Evolutionary conservation across 2,329 filamentous ascomycete species (phyloP), one percentile per base, ranked within the genome.

Genomic region (Monascus ruber): DNA sequence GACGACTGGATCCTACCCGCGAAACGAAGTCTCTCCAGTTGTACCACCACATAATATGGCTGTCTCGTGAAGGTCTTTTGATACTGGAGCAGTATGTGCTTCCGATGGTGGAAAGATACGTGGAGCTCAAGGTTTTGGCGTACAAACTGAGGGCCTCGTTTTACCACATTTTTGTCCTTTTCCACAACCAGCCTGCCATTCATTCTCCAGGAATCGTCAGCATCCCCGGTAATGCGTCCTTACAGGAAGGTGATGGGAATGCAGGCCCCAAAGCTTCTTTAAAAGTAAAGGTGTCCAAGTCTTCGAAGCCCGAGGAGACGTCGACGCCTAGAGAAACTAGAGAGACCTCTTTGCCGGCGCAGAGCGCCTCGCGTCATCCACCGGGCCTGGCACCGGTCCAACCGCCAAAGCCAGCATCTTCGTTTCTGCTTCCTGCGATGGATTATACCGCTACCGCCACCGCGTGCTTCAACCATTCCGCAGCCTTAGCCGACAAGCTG

Each of bases 81-180:
- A 84, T 96, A 62, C 71, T 95, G 6, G 87, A 96, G 55, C 68
- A 75, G 36, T 91, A 89, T 58, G 79, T 98, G 35, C 69, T 96
- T 17, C 91, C 89, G 33, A 85, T 82, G 74, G 84, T 85, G 40
- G 79, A 73, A 49, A 81, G 77, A 53, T 85, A 79, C 63, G 78
- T 71, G 54, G 88, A 94, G 60, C 77, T 94, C 41, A 88, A 87
- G 55, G 88, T 96, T 34, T 73, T 98, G 46, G 81, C 85, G 17
- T 85, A 86, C 59, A 98, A 96, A 63, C 73, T 98, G 9, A 81
- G 86, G 43, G 91, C 91, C 10, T 94, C 86, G 17, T 94, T 96
- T 58, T 91, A 93, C 53, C 89, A 98, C 65, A 86, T 98, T 48
- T 94, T 94, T 60, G 91, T 94, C 39, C 74, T 96, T 8, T 96